Evolutionary conservation across 306 rosid genomes (phyloP), one percentile per base, ranked within the genome.

Genomic region (Corylus heterophylla): DNA sequence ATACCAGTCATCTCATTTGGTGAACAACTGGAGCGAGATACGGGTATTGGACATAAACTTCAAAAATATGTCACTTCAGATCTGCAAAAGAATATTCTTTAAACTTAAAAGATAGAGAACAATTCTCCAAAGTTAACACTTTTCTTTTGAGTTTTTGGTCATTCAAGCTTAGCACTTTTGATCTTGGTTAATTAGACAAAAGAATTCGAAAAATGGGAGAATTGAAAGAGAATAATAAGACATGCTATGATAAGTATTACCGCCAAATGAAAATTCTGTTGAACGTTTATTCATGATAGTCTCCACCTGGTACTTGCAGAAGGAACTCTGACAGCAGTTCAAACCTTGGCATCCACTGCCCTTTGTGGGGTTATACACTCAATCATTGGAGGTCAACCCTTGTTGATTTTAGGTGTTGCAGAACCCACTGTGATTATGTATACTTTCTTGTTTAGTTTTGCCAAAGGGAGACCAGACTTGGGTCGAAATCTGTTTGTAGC

Each of bases 401-500:
- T 94, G 73, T 80, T 94, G 63, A 92, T 94, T 79, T 83, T 94
- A 61, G 98, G 98, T 71, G 98, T 94, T 80, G 98, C 98, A n/a
- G 98, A 94, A 81, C 98, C 98, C 54, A 94, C 98, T 10, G 98
- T 94, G 66, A 92, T 94, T 75, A 94, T 94, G 98, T 94, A 94
- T 79, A 90, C 94, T 2, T 94, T 94, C 89, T 88, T 94, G 97
- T 94, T 92, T 75, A 88, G 88, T 83, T 94, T 94, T 74, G 98
- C 94, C 10, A 94, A 94, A 81, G 97, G 89, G 82, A 87, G 91
- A 54, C 82, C 93, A 0, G 94, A 89, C 45, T 85, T 94, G 80
- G 98, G 98, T 58, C 83, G 86, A 47, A 64, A 90, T 49, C 81
- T 90, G 62, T 94, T 94, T 84, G 90, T 94, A 49, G 98, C 97